A percentile compares a stretch with the other conserved stretches of the same genome.
phyloP scores from a whole-genome alignment of 2,329 filamentous ascomycete genomes.

The Diaporthe australafricana region DNA sequence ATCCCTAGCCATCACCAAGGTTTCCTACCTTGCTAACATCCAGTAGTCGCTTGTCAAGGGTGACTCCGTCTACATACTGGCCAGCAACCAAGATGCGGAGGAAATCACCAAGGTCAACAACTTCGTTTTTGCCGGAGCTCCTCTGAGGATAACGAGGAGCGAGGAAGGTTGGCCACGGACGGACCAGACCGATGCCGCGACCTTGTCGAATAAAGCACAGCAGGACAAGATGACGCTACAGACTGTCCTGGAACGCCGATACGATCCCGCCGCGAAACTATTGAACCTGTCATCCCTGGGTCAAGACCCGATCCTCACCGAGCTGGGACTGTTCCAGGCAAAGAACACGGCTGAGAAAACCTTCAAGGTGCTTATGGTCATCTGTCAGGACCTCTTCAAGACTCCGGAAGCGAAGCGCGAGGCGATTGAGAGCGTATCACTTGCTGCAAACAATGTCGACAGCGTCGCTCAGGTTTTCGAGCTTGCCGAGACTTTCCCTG shows the following conservation, averaged over 20 bases:
- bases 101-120: conserved; percentile 76
- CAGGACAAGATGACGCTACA: conserved; percentile 78
- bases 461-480: conserved; percentile 79
- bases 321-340: conserved; percentile 80
- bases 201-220: conserved; percentile 45
- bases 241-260: conserved; percentile 79
- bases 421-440: conserved; percentile 83
- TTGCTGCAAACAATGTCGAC: conserved; percentile 83
- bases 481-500: conserved; percentile 83
- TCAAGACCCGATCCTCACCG: conserved; percentile 76
- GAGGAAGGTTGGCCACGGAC: conserved; percentile 52
- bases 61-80: conserved; percentile 76
- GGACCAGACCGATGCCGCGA: conserved; percentile 48
- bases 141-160: conserved; percentile 66
- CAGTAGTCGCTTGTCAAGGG: conserved; percentile 76
- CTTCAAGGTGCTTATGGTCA: conserved; percentile 90
- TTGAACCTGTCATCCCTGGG: conserved; percentile 85
- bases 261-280: conserved; percentile 77
- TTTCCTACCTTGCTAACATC: conserved; percentile 73
- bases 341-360: conserved; percentile 83
- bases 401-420: conserved; percentile 78
- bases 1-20: conserved; percentile 51
- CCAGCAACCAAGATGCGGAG: conserved; percentile 72
- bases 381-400: conserved; percentile 84
- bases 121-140: conserved; percentile 74